Conservation (phyloP, 352 stramenopile genomes). For the Pythium utonaiense region DNA sequence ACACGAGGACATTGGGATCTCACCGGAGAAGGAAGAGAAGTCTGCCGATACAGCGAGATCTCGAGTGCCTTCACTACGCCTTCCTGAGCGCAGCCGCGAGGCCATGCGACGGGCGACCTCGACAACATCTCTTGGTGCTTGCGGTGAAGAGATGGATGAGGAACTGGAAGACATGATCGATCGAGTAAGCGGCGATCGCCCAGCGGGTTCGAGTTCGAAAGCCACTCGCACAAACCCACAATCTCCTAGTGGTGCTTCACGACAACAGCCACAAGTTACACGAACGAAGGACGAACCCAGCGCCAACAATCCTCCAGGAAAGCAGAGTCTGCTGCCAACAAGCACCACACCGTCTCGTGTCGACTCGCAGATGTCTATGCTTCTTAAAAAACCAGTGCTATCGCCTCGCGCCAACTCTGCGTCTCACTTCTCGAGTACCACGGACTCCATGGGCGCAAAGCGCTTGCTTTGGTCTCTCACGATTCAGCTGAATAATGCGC, state of each 20-base stretch:
- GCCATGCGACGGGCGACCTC: slow-evolving; percentile 25
- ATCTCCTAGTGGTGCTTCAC: neutral
- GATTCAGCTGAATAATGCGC: slow-evolving; percentile 55
- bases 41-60: neutral
- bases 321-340: slow-evolving; percentile 8
- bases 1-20: neutral
- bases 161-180: slow-evolving; percentile 77
- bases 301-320: neutral
- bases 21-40: neutral
- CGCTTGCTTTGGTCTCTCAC: slow-evolving; percentile 48
- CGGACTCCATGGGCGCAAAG: neutral
- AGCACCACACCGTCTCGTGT: slow-evolving; percentile 25
- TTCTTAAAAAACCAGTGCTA: slow-evolving; percentile 46
- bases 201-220: neutral
- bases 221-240: neutral
- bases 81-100: neutral
- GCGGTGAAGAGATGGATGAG: slow-evolving; percentile 67
- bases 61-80: neutral
- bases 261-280: neutral
- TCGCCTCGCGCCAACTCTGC: slow-evolving; percentile 29
- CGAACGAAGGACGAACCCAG: neutral
- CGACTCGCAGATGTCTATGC: slow-evolving; percentile 40
- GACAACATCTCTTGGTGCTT: slow-evolving; percentile 30
- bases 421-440: neutral
- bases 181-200: neutral